These are phyloP conservation scores for Barnettozyma sucrosica DNA, from an alignment of 805 yeast genomes.

Conservation along the genomic window DNA sequence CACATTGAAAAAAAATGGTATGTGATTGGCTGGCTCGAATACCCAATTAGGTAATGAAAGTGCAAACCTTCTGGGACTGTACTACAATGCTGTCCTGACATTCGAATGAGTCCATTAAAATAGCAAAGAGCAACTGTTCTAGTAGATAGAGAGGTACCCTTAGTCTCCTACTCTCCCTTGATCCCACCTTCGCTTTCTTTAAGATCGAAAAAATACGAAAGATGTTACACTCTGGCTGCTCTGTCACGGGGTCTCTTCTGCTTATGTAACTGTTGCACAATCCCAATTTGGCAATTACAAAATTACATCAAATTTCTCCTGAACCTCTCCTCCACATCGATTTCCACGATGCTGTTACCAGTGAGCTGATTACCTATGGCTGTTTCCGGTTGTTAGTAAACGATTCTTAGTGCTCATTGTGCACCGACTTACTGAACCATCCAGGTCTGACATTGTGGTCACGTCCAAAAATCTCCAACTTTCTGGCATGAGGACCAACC, in stretches of 20 bases:
- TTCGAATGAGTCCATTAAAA: neutral
- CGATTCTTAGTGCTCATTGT: neutral
- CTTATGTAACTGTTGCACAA: neutral
- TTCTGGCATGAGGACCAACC: conserved; percentile 71
- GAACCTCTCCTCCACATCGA: conserved; percentile 44
- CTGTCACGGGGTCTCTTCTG: no score
- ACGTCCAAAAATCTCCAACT: conserved; percentile 85
- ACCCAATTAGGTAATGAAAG: conserved; percentile 15
- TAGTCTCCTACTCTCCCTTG: no score
- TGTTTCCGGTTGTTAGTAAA: conserved; percentile 12
- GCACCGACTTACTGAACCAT: conserved; percentile 56
- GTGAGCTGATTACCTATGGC: conserved; percentile 74
- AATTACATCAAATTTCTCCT: conserved; percentile 7
- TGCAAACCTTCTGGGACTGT: neutral
- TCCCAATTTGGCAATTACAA: conserved; percentile 4
- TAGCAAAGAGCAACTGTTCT: neutral
- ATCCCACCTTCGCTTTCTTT: neutral
- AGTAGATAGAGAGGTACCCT: no score
- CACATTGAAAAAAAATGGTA: conserved; percentile 1
- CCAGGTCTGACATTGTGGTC: conserved; percentile 83
- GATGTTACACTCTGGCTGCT: no score
- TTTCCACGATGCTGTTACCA: conserved; percentile 53
- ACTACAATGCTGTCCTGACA: neutral
- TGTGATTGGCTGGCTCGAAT: conserved; percentile 21
- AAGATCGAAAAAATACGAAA: no score